Evolutionary conservation across 179 eudicot species (phyloP).

Genomic region (Silene coronaria): DNA sequence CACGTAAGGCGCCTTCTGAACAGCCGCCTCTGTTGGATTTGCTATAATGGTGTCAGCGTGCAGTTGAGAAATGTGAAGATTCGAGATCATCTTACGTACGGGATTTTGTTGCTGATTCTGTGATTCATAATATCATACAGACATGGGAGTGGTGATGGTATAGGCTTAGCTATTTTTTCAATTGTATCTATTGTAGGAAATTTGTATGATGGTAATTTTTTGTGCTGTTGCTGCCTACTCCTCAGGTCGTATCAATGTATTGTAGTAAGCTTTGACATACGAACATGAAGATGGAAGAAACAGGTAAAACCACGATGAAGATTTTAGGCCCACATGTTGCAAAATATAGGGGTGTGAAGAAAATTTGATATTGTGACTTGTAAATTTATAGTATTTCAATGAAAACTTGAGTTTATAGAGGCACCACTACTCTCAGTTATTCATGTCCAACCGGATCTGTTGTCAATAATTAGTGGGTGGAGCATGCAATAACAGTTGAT

Average conservation of each 20-base stretch:
- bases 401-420: not conserved
- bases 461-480: no score
- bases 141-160: not conserved
- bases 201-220: not conserved
- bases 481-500: no score
- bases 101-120: not conserved
- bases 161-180: not conserved
- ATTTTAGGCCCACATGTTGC: not conserved
- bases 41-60: constrained; percentile 32
- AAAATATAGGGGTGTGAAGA: not conserved
- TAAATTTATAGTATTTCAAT: not conserved
- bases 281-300: not conserved
- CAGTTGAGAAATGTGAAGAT: not conserved
- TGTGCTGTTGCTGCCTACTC: not conserved
- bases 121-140: not conserved
- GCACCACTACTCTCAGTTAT: not conserved
- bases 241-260: not conserved
- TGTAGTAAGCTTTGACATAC: not conserved
- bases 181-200: not conserved
- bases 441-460: no score
- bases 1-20: constrained; percentile 41
- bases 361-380: not conserved
- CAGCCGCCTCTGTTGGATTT: constrained; percentile 85
- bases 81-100: not conserved
- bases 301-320: not conserved